Evolutionary conservation across 768 basidiomycete species (phyloP).

Genomic region (Collybiopsis confluens): DNA sequence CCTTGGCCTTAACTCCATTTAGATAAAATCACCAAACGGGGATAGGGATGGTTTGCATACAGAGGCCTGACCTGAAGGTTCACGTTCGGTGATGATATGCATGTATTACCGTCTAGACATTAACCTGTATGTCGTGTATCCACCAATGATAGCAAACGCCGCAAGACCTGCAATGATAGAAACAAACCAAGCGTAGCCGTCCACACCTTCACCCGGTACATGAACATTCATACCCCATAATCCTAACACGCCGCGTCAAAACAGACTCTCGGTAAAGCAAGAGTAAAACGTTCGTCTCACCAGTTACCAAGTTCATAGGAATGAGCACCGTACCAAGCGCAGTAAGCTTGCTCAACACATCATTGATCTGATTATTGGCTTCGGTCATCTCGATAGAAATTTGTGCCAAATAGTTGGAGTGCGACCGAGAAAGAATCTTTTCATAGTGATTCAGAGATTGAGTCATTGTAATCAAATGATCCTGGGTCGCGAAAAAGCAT

Average conservation of each 20-base stretch:
- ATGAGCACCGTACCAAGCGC: conserved; percentile 96
- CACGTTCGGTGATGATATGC: too few relatives aligned
- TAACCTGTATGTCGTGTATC: conserved; percentile 74
- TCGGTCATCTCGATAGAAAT: conserved; percentile 99
- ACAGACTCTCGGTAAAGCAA: neutral
- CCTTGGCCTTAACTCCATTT: too few relatives aligned
- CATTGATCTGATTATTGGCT: conserved; percentile 99
- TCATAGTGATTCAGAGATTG: conserved; percentile 99
- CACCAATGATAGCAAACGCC: conserved; percentile 78
- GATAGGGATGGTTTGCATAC: too few relatives aligned
- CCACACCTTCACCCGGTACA: conserved; percentile 78
- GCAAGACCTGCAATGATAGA: conserved; percentile 79
- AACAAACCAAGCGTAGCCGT: conserved; percentile 66
- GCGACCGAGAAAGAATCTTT: conserved; percentile 96
- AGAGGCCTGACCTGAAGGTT: too few relatives aligned
- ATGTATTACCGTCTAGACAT: conserved; percentile 45
- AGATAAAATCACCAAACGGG: too few relatives aligned
- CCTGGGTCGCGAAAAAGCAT: conserved; percentile 31
- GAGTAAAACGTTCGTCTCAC: conserved; percentile 28
- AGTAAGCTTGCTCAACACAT: conserved; percentile 94
- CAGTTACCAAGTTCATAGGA: conserved; percentile 96
- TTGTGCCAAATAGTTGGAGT: conserved; percentile 98
- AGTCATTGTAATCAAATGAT: conserved; percentile 99
- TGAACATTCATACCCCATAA: conserved; percentile 99
- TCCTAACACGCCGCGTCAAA: conserved; percentile 37